Evolutionary conservation across 495 filamentous ascomycete genomes (phyloP), one percentile per base, ranked within the genome.

Genomic region (Penicillium bovifimosum): DNA sequence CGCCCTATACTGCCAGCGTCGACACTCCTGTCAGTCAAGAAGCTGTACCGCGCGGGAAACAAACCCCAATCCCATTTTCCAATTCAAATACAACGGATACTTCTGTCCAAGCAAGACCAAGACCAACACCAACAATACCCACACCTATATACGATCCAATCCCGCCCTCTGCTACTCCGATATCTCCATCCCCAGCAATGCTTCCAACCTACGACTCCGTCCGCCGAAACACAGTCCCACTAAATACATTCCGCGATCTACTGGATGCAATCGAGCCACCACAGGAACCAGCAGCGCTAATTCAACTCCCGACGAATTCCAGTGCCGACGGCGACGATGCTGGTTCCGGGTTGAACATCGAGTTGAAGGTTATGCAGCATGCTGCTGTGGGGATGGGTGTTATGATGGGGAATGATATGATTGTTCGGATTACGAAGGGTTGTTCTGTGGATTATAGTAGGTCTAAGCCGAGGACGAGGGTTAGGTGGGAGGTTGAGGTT

Each of bases 211-310:
- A 62, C 29, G 59, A 41, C 4, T 59, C 59, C 3, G 56, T 55
- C 9, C 56, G 57, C 3, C 41, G 49, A 8, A 14, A 47, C 18
- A n/a, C n/a, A n/a, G n/a, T n/a, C n/a, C 56, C 54, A 18, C 52
- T 34, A 10, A 51, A 59, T 20, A 51, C 54, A 2, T 11, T 65
- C 13, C 56, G 56, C 1, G 62, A 65, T 27, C 31, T 65, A 2
- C 54, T 65, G 0, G 62, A 65, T 29, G 62, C 62, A 1, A 54
- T 65, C 38, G 62, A 65, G 35, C 56, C 59, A 5, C 62, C 62
- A 3, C 18, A 43, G 0, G 62, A 65, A 9, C 62, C 62, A 1
- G 57, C 57, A 5, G 62, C 60, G 10, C 16, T 36, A 1, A n/a
- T 36, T 16, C n/a, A n/a, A n/a, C n/a, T n/a, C n/a, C 20, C 20